Evolutionary conservation across 2,329 filamentous ascomycete genomes (phyloP), one percentile per base, ranked within the genome.

Genomic region (Sphaerulina populicola): DNA sequence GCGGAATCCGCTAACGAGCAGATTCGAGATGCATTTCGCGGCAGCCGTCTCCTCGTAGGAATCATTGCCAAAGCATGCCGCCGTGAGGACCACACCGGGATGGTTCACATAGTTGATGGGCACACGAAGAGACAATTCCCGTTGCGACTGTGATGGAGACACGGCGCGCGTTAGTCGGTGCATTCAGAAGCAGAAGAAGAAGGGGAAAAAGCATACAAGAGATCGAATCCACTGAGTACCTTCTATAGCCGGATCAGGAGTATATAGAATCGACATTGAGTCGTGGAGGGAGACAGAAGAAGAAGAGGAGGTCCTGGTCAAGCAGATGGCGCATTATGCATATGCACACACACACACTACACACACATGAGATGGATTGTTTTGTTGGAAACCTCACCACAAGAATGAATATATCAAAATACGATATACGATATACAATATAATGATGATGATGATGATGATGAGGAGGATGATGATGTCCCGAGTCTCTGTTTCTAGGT

Each of bases 91-190:
- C 1, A 83, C 72, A 1, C 75, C 77, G 8, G 81, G 77, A 12
- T 70, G 66, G 3, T 77, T 80, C 36, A 81, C 74, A 63, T 73
- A 83, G 60, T 85, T 82, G 60, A 85, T 75, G 4, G 82, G 82
- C 6, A 84, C 71, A 49, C 73, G 71, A 9, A 78, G 67, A 18
- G 75, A 73, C 37, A 82, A 69, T 70, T 85, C 82, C 65, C 82
- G 71, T 64, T 83, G 77, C 40, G 79, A 79, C 81, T 81, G 59
- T 36, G 37, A 47, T 14, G 44, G 44, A 30, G 8, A 30, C 18
- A 18, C 18, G 18, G 18, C 18, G 18, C 18, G 18, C 18, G 18
- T 18, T 18, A 18, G 18, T 18, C 18, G 18, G 18, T 44, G 41
- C n/a, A 29, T 9, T 21, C 2, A 18, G 18, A 18, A 3, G 18